Evolutionary conservation across 148 eudicot genomes (phyloP).

Genomic region (Agrostemma githago): DNA sequence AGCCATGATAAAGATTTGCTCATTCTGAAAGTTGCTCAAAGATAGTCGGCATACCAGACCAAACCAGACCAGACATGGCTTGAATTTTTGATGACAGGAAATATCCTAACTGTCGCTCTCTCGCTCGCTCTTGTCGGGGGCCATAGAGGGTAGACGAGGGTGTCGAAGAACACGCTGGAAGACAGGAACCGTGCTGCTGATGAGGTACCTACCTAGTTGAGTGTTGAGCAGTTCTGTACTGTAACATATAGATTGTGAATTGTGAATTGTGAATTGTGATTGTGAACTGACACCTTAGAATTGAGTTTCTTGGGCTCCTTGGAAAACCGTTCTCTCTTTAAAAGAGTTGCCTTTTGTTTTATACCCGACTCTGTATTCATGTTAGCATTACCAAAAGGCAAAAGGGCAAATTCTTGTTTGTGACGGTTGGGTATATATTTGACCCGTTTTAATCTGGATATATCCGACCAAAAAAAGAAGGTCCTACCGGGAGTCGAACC

Average conservation of each 20-base stretch:
- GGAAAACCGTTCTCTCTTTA: background rate
- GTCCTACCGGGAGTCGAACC: slow-evolving; percentile 99
- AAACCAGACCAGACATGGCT: background rate
- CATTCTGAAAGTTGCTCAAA: background rate
- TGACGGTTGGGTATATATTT: too few relatives aligned
- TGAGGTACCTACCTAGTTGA: too few relatives aligned
- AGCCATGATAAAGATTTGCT: slow-evolving; percentile 11
- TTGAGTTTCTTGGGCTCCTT: background rate
- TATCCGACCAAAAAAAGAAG: slow-evolving; percentile 32
- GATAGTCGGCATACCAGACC: background rate
- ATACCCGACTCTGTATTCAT: too few relatives aligned
- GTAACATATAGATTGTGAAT: background rate
- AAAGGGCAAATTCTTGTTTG: too few relatives aligned
- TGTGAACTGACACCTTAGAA: background rate
- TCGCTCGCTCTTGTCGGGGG: background rate
- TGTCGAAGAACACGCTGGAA: background rate
- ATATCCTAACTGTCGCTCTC: background rate
- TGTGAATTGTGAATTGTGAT: background rate
- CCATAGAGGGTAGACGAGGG: background rate
- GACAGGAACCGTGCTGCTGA: background rate
- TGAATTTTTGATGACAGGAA: background rate
- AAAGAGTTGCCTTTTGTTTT: too few relatives aligned
- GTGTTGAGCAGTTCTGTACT: too few relatives aligned
- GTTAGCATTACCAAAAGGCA: too few relatives aligned
- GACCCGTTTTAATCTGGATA: too few relatives aligned